A percentile compares a stretch with the other conserved stretches of the same genome.
Conservation (phyloP, 768 basidiomycete genomes). For the Trametes gibbosa region DNA sequence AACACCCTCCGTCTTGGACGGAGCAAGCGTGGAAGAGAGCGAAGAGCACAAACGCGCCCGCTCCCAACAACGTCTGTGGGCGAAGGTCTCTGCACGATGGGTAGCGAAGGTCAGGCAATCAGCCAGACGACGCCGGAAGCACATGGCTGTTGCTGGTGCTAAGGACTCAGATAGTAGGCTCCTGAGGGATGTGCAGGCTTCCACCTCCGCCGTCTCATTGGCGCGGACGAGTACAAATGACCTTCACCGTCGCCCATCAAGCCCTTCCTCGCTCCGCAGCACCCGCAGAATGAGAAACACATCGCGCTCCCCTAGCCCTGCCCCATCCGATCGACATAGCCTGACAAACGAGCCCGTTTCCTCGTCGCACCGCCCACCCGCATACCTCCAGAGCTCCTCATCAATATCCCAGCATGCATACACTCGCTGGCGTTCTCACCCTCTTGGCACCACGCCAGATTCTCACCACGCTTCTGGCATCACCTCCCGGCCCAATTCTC, state of each 20-base stretch:
- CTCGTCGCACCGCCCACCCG: slow-evolving; percentile 7
- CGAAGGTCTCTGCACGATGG: slow-evolving; percentile 66
- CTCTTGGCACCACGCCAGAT: slow-evolving; percentile 2
- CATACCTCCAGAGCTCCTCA: slow-evolving; percentile 6
- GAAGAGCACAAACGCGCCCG: slow-evolving; percentile 41
- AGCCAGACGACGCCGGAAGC: slow-evolving; percentile 53
- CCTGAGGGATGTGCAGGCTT: slow-evolving; percentile 4
- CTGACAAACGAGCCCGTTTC: not conserved
- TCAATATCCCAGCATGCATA: not conserved
- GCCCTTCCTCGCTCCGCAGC: slow-evolving; percentile 40
- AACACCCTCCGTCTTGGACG: slow-evolving; percentile 33
- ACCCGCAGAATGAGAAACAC: not conserved
- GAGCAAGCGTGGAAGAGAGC: slow-evolving; percentile 32
- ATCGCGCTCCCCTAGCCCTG: slow-evolving; percentile 8
- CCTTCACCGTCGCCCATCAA: slow-evolving; percentile 33
- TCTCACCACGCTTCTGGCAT: slow-evolving; percentile 1
- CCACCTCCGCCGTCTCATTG: slow-evolving; percentile 23
- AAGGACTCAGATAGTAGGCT: slow-evolving; percentile 14
- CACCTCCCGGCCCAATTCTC: not conserved
- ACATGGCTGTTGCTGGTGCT: not conserved
- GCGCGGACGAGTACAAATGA: not conserved
- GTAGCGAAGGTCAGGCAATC: slow-evolving; percentile 57
- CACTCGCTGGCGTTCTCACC: slow-evolving; percentile 10
- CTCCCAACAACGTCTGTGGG: slow-evolving; percentile 59
- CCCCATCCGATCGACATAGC: not conserved